Percentiles rank a stretch among this genome's conserved stretches.
phyloP scores from a whole-genome alignment of 768 basidiomycete species.

The Vishniacozyma victoriae region DNA sequence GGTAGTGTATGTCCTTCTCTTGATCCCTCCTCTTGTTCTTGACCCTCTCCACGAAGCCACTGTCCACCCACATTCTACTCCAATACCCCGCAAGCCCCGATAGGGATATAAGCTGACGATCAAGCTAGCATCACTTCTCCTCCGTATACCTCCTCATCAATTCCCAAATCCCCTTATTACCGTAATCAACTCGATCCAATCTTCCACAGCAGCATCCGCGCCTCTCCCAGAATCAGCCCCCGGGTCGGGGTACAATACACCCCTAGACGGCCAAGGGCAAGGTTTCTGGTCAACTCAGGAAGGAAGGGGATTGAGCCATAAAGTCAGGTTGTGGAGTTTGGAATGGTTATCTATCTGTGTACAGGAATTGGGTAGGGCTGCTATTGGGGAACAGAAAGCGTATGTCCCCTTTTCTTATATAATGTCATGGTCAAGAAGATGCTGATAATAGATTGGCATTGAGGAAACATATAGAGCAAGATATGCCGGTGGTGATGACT shows the following conservation, averaged over 20 bases:
- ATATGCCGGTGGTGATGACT: slow-evolving; percentile 64
- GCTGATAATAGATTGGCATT: no score
- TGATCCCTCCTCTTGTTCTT: neutral
- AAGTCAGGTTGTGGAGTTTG: slow-evolving; percentile 21
- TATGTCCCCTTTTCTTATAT: slow-evolving; percentile 51
- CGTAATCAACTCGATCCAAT: slow-evolving; percentile 60
- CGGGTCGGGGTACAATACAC: slow-evolving; percentile 34
- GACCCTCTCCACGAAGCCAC: slow-evolving; percentile 1
- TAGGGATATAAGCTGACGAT: slow-evolving; percentile 48
- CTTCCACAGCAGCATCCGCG: slow-evolving; percentile 57
- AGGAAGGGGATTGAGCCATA: slow-evolving; percentile 5
- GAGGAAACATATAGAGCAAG: slow-evolving; percentile 58
- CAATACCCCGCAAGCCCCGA: no score
- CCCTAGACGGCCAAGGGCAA: slow-evolving; percentile 1
- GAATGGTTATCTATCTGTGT: slow-evolving; percentile 66
- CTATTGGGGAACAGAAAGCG: slow-evolving; percentile 68
- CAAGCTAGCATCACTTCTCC: slow-evolving; percentile 68
- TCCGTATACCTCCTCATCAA: slow-evolving; percentile 57
- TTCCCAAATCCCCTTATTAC: slow-evolving; percentile 66
- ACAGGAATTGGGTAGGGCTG: slow-evolving; percentile 71
- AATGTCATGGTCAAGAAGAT: no score
- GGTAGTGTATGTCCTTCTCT: slow-evolving; percentile 62
- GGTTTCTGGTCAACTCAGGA: neutral
- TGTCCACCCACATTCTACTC: slow-evolving; percentile 45
- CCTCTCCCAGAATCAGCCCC: slow-evolving; percentile 26